These are phyloP conservation scores for Scedosporium minutisporum DNA, from an alignment of 2,329 filamentous ascomycete genomes.

Conservation along the genomic window DNA sequence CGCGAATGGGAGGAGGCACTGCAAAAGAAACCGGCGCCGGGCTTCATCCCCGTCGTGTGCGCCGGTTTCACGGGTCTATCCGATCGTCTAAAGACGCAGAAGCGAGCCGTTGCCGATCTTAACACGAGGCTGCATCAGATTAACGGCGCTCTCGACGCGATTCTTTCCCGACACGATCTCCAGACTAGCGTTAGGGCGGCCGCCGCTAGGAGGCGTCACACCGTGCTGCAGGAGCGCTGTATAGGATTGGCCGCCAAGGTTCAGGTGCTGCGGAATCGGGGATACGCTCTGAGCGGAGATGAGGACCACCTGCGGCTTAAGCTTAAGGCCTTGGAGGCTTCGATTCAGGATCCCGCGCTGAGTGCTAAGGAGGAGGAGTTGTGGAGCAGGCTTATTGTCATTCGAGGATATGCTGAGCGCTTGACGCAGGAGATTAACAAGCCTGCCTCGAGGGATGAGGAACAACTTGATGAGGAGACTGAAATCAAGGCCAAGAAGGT, in stretches of 20 bases:
- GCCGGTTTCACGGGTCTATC: slow-evolving; percentile 64
- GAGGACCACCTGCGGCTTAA: slow-evolving; percentile 72
- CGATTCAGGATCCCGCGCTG: slow-evolving; percentile 64
- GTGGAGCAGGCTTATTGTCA: slow-evolving; percentile 69
- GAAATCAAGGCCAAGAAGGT: slow-evolving; percentile 69
- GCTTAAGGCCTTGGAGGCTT: slow-evolving; percentile 57
- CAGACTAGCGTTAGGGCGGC: slow-evolving; percentile 64
- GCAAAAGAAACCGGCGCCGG: slow-evolving; percentile 65
- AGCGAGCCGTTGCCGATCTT: slow-evolving; percentile 57
- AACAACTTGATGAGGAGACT: slow-evolving; percentile 57
- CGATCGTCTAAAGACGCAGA: slow-evolving; percentile 63
- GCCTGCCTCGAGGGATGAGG: slow-evolving; percentile 45
- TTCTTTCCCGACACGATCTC: slow-evolving; percentile 68
- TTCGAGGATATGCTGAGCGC: slow-evolving; percentile 62
- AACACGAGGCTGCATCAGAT: slow-evolving; percentile 69
- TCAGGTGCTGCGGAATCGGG: slow-evolving; percentile 70
- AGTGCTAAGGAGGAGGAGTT: slow-evolving; percentile 72
- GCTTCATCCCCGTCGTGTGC: slow-evolving; percentile 68
- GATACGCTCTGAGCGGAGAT: slow-evolving; percentile 68
- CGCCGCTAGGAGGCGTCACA: slow-evolving; percentile 63
- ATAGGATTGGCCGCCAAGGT: slow-evolving; percentile 68
- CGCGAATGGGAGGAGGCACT: slow-evolving; percentile 78
- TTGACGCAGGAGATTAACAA: slow-evolving; percentile 67
- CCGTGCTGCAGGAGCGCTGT: slow-evolving; percentile 62
- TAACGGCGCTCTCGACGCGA: slow-evolving; percentile 61